Base-by-base conservation (phyloP, 768 basidiomycete genomes). In the Boletus sp. region DNA sequence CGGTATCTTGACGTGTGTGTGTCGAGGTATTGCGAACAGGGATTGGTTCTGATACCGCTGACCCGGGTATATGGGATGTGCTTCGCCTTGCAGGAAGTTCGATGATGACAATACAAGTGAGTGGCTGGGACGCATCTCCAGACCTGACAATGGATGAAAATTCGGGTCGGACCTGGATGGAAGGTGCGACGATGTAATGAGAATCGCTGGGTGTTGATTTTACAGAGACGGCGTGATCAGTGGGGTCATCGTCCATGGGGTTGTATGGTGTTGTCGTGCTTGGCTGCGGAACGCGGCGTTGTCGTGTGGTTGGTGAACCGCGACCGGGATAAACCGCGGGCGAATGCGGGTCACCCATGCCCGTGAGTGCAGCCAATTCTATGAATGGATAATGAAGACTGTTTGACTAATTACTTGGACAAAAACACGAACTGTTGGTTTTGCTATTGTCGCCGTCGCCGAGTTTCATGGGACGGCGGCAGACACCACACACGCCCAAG, bases 401-500 rank as follows among this genome's bases (percentile, higher is more conserved):
- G 48, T 11, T 40, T 17, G 11, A 24, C 1, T 12, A n/a, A 9
- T 24, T 24, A 2, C 2, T 3, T 40, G 47, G 59, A 15, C 29
- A 47, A 18, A 39, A n/a, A 30, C 9, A 76, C 80, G 76, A 77
- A 97, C 96, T 98, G 78, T 95, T 96, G 35, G 83, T 92, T 52
- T 83, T 83, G 57, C 86, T 85, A 10, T 84, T 83, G 65, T 92
- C 91, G 28, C 90, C 89, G 56, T 96, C 94, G 24, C 88, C 89
- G 15, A 99, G 82, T 68, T 94, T 94, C 97, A 99, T 98, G 17
- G 94, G 94, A 33, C 94, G 82, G 64, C 97, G 81, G 70, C 97
- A 99, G 3, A 98, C 94, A 39, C 97, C 97, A 64, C 97, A 99
- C 17, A 99, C 92, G 18, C 97, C 97, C 24, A 97, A 77, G 68